Percentiles rank a stretch among this genome's conserved stretches.
These are phyloP conservation scores for Aspergillus niger DNA, from an alignment of 2,329 filamentous ascomycete species.

Conservation along the genomic window DNA sequence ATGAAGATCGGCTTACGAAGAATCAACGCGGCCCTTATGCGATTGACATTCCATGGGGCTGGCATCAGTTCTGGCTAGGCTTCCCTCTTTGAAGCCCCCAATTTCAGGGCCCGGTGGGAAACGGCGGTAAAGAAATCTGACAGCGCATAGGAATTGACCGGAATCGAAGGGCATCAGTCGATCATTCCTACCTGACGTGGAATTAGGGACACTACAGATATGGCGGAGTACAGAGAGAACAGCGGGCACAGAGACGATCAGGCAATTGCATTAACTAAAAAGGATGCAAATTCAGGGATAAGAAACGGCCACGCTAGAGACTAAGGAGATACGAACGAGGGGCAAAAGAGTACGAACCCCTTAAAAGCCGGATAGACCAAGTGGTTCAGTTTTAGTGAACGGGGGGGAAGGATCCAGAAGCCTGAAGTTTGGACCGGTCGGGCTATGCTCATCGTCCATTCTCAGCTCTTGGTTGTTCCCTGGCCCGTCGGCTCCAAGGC, in stretches of 20 bases:
- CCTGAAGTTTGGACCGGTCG: conserved; percentile 12
- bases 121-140: not conserved
- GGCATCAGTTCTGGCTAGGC: not conserved
- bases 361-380: not conserved
- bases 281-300: not conserved
- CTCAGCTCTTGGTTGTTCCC: not conserved
- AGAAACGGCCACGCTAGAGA: not conserved
- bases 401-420: conserved; percentile 16
- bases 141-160: not conserved
- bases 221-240: not conserved
- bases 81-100: not conserved
- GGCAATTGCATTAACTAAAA: not conserved
- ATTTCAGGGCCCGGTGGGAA: not conserved
- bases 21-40: not conserved
- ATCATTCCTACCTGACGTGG: not conserved
- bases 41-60: conserved; percentile 1
- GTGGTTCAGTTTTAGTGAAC: not conserved
- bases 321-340: not conserved
- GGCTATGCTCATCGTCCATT: not conserved
- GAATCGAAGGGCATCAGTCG: not conserved
- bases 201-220: not conserved
- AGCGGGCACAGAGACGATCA: not conserved
- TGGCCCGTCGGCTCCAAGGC: not conserved
- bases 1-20: not conserved
- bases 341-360: conserved; percentile 1